Evolutionary conservation across 257 asterid species (phyloP).

Genomic region (Scutellaria baicalensis): DNA sequence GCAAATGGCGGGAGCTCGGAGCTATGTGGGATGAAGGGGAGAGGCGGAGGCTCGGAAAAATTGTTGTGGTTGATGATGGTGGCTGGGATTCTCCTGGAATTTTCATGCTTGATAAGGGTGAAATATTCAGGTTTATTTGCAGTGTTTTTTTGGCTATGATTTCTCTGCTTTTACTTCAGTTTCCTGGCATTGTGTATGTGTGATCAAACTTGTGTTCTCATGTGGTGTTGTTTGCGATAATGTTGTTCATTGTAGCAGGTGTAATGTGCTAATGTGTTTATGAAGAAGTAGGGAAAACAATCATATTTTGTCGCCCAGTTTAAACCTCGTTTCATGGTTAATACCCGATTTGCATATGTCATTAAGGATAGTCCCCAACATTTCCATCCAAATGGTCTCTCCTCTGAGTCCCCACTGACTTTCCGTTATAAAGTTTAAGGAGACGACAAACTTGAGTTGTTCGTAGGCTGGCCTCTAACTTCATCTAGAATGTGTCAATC

Average conservation of each 20-base stretch:
- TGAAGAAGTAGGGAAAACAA: background rate
- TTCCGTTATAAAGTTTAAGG: no score
- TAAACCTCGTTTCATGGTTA: no score
- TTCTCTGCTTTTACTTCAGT: background rate
- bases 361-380: no score
- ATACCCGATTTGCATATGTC: no score
- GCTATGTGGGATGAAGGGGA: constrained; percentile 98
- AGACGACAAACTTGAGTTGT: no score
- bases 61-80: constrained; percentile 56
- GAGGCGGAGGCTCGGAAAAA: constrained; percentile 66
- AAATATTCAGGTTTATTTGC: constrained; percentile 59
- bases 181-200: background rate
- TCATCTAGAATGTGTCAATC: no score
- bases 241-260: background rate
- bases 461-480: no score
- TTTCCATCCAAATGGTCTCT: no score
- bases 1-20: constrained; percentile 88
- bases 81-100: constrained; percentile 42
- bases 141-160: background rate
- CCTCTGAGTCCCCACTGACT: no score
- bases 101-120: constrained; percentile 71
- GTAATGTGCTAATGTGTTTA: background rate
- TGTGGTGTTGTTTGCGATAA: background rate
- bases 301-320: no score
- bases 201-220: background rate